phyloP scores from a whole-genome alignment of 2,329 filamentous ascomycete species.

The Elsinoe batatas region DNA sequence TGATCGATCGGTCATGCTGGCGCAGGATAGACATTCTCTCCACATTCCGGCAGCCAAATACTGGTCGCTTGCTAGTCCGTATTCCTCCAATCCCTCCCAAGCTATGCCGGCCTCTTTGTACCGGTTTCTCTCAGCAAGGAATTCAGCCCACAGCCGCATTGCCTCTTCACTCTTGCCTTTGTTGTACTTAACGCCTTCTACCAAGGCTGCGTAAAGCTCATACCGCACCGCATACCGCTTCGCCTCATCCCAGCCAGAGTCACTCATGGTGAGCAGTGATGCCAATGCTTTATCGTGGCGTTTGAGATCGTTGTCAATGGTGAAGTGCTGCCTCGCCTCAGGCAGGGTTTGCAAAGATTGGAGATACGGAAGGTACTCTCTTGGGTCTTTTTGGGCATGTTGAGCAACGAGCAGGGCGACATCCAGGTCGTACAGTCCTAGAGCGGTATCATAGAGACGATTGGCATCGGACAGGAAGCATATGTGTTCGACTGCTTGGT shows the following conservation, averaged over 20 bases:
- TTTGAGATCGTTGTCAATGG: constrained; percentile 79
- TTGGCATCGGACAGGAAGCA: constrained; percentile 95
- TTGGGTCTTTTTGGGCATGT: constrained; percentile 87
- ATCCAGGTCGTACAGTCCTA: constrained; percentile 86
- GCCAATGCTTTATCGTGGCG: constrained; percentile 66
- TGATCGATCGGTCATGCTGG: constrained; percentile 57
- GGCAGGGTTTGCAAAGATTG: constrained; percentile 72
- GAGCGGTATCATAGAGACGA: constrained; percentile 76
- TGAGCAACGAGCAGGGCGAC: constrained; percentile 85
- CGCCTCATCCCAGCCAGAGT: constrained; percentile 63
- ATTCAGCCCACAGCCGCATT: constrained; percentile 67
- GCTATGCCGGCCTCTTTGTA: constrained; percentile 80
- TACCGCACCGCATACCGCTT: constrained; percentile 71
- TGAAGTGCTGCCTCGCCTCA: constrained; percentile 61
- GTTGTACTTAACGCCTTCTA: constrained; percentile 79
- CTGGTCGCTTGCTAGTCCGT: constrained; percentile 63
- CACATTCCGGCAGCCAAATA: constrained; percentile 81
- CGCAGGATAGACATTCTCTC: constrained; percentile 80
- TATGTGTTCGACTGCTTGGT: constrained; percentile 89
- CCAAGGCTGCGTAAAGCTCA: constrained; percentile 63
- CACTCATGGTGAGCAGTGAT: constrained; percentile 58
- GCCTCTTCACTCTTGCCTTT: constrained; percentile 54
- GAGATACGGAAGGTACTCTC: constrained; percentile 91
- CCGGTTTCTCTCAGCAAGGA: constrained; percentile 63
- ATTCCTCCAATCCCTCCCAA: constrained; percentile 76